phyloP scores from a whole-genome alignment of 768 basidiomycete genomes.

The Trichaptum fuscoviolaceum region DNA sequence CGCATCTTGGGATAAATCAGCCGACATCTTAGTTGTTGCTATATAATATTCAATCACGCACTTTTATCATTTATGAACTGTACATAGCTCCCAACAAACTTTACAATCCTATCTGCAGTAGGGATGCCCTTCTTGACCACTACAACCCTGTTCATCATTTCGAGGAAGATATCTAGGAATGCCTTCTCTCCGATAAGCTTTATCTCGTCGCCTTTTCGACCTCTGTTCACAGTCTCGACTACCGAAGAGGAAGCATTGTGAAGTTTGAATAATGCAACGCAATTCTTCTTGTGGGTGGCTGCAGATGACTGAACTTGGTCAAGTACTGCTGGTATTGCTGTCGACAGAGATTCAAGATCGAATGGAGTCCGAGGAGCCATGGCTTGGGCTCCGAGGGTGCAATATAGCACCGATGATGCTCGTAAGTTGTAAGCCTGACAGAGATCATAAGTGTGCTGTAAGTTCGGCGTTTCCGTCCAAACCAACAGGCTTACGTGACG shows the following conservation, averaged over 20 bases:
- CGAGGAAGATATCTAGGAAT: constrained; percentile 38
- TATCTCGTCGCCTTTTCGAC: constrained; percentile 21
- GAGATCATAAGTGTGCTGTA: not conserved
- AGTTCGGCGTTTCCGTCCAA: not conserved
- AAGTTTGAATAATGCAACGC: constrained; percentile 39
- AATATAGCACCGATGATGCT: no score
- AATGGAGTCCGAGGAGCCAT: constrained; percentile 25
- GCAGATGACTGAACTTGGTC: constrained; percentile 37
- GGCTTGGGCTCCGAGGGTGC: not conserved
- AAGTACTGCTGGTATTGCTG: constrained; percentile 41
- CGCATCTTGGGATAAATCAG: constrained; percentile 5
- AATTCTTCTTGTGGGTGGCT: constrained; percentile 48
- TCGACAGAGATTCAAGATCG: constrained; percentile 23
- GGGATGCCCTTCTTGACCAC: constrained; percentile 44
- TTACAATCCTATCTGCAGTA: constrained; percentile 41
- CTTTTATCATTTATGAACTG: constrained; percentile 41
- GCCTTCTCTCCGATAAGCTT: constrained; percentile 40
- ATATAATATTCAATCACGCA: constrained; percentile 17
- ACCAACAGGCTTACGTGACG: not conserved
- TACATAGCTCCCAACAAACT: constrained; percentile 43
- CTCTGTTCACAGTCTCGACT: constrained; percentile 20
- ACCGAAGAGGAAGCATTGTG: constrained; percentile 30
- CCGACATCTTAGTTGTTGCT: not conserved
- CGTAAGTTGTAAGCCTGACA: no score
- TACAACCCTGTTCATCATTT: constrained; percentile 36